Conservation (phyloP, 192 early-diverging fungal genomes). For the Backusella mclennaniae region DNA sequence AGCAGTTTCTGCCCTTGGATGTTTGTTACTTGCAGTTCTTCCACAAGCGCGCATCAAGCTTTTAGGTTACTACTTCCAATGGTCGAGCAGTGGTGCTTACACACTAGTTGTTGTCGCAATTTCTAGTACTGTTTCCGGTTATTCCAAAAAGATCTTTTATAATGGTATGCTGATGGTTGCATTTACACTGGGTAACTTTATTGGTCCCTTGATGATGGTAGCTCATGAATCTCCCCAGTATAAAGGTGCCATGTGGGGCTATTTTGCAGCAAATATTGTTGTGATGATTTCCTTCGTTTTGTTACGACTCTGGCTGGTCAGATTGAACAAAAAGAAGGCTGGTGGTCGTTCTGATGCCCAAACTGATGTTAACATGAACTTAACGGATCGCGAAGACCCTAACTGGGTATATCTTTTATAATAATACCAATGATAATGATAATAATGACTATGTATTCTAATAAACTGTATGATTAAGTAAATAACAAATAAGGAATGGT, state of each 20-base stretch:
- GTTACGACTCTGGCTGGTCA: neutral
- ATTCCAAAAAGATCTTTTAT: conserved; percentile 21
- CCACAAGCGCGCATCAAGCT: neutral
- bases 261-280: conserved; percentile 1
- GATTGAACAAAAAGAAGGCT: neutral
- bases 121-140: conserved; percentile 10
- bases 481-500: too few species aligned
- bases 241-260: neutral
- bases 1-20: neutral
- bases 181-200: conserved; percentile 5
- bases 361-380: neutral
- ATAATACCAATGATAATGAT: neutral
- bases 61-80: neutral
- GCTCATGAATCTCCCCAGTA: neutral
- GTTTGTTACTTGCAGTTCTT: conserved; percentile 1
- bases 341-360: neutral
- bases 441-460: neutral
- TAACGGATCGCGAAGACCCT: neutral
- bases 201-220: neutral
- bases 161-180: neutral
- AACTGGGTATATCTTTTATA: conserved; percentile 7
- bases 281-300: neutral
- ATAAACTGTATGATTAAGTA: too few species aligned
- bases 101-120: neutral
- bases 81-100: neutral